Evolutionary conservation across 192 early-diverging fungal genomes (phyloP).

Genomic region (Neocallimastix lanati): DNA sequence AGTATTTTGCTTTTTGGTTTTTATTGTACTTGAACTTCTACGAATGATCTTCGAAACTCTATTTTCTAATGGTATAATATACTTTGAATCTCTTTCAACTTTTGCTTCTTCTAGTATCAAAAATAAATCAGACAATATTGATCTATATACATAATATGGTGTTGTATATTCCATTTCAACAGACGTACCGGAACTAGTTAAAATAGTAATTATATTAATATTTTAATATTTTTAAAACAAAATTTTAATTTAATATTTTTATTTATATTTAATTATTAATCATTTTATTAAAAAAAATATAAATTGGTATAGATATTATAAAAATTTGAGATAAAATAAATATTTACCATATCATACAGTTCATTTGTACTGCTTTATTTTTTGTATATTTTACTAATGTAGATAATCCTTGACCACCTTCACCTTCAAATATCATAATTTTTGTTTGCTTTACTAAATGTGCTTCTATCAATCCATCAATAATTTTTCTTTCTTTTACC

Average conservation of each 20-base stretch:
- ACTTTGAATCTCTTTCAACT: conserved; percentile 4
- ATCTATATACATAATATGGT: conserved; percentile 18
- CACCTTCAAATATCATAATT: conserved; percentile 21
- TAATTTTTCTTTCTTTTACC: conserved; percentile 12
- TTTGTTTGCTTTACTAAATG: conserved; percentile 3
- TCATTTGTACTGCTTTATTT: conserved; percentile 12
- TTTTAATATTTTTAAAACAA: too few species aligned
- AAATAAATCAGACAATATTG: conserved; percentile 17
- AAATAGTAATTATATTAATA: too few species aligned
- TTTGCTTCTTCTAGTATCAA: conserved; percentile 8
- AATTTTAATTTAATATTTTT: too few species aligned
- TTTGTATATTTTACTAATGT: conserved; percentile 19
- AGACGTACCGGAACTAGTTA: conserved; percentile 10
- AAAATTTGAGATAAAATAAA: background rate
- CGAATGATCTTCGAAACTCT: background rate
- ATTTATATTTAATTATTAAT: too few species aligned
- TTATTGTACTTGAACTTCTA: background rate
- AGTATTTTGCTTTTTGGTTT: background rate
- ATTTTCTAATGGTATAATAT: background rate
- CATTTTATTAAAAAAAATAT: too few species aligned
- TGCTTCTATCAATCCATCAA: conserved; percentile 5
- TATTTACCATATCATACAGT: conserved; percentile 15
- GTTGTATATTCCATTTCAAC: conserved; percentile 22
- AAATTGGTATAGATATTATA: too few species aligned
- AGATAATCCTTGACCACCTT: conserved; percentile 25